phyloP scores from a whole-genome alignment of 176 grass and related monocot genomes.

The Rhynchospora tenuis region DNA sequence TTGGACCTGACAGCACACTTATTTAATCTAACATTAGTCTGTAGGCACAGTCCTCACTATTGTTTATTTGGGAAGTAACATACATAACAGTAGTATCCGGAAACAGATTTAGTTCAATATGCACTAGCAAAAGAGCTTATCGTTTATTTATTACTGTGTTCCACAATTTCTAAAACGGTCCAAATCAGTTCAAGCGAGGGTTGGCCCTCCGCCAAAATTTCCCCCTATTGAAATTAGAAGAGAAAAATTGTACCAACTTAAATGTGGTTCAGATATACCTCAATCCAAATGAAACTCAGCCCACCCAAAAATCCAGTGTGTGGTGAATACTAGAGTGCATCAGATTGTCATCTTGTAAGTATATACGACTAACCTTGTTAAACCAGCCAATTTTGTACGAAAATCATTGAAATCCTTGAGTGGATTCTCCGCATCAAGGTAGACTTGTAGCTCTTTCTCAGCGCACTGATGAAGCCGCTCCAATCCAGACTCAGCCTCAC shows the following conservation, averaged over 20 bases:
- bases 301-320: neutral
- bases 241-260: neutral
- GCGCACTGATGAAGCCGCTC: constrained; percentile 98
- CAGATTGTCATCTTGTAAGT: neutral
- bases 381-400: constrained; percentile 95
- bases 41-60: neutral
- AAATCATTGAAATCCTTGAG: constrained; percentile 96
- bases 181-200: neutral
- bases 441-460: constrained; percentile 93
- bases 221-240: neutral
- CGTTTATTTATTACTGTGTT: neutral
- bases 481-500: constrained; percentile 95
- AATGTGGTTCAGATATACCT: neutral
- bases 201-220: neutral
- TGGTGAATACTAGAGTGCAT: neutral
- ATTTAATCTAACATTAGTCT: neutral
- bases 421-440: constrained; percentile 84
- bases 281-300: neutral
- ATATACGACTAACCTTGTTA: constrained; percentile 62
- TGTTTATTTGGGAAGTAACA: neutral
- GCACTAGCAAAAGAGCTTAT: neutral
- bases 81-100: neutral
- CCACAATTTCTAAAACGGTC: neutral
- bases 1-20: neutral
- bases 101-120: neutral